A percentile compares a stretch with the other conserved stretches of the same genome.
These are phyloP conservation scores for Debaryomyces robertsiae DNA, from an alignment of 1,139 yeast genomes.

Conservation along the genomic window DNA sequence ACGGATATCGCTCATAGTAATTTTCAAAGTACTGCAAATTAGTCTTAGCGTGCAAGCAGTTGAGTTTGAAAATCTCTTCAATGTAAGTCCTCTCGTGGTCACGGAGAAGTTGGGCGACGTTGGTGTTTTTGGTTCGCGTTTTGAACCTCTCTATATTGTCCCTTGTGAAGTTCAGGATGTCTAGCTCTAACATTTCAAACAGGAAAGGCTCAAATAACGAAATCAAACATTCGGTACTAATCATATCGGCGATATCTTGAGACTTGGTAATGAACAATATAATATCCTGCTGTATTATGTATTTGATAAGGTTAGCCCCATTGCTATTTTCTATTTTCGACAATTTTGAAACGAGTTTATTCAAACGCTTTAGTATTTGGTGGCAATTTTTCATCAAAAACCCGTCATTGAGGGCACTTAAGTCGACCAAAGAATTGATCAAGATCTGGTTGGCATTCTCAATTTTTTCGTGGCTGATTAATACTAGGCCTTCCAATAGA, in stretches of 20 bases:
- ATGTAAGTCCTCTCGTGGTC: slow-evolving; percentile 3
- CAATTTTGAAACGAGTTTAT: not conserved
- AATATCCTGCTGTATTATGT: slow-evolving; percentile 1
- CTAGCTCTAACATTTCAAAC: not conserved
- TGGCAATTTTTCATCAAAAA: slow-evolving; percentile 5
- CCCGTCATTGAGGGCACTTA: slow-evolving; percentile 6
- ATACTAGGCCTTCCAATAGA: slow-evolving; percentile 24
- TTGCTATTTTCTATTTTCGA: not conserved
- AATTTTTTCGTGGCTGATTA: slow-evolving; percentile 7
- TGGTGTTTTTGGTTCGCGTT: not conserved
- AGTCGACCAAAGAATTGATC: slow-evolving; percentile 19
- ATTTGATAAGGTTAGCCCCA: slow-evolving; percentile 2
- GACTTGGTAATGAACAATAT: not conserved
- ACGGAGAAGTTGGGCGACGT: not conserved
- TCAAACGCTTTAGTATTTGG: not conserved
- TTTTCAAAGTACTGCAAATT: slow-evolving; percentile 5
- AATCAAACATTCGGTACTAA: not conserved
- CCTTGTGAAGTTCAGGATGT: slow-evolving; percentile 5
- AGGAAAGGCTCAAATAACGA: not conserved
- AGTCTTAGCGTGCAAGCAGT: not conserved
- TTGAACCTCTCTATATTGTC: slow-evolving; percentile 1
- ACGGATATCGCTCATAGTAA: slow-evolving; percentile 5
- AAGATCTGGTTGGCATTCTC: slow-evolving; percentile 17
- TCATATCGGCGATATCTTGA: not conserved
- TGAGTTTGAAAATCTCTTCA: slow-evolving; percentile 1